Evolutionary conservation across 2,329 filamentous ascomycete species (phyloP), one percentile per base, ranked within the genome.

Genomic region (Botrytis porri): DNA sequence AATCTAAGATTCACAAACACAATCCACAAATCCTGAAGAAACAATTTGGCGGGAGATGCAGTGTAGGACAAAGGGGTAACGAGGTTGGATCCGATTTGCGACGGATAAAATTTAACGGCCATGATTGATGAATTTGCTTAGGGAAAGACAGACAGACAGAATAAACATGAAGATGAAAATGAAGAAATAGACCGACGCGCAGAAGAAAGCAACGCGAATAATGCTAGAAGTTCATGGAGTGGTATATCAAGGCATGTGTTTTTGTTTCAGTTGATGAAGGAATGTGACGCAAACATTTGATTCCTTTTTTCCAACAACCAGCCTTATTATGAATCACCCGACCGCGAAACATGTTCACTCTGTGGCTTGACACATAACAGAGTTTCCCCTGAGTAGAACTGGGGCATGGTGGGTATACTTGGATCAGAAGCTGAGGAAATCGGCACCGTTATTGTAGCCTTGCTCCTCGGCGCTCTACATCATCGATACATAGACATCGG

Each of bases 31-130:
- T 73, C 71, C 16, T 9, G 35, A 62, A 74, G 9, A 61, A 75
- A 59, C 51, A 76, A 9, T 57, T 73, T 51, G 37, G 54, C 54
- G 43, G 76, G 75, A 67, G 74, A 71, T 35, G 75, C 74, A 10
- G 76, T 77, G 39, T 70, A 70, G 7, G 72, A 54, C 18, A 69
- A 70, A 74, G 69, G 71, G 71, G 54, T 73, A 51, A 70, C 57
- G 41, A n/a, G 32, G 83, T 88, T 67, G 90, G 22, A 89, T 86
- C 80, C 86, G 90, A 73, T 81, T 91, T 73, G 71, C n/a, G 71
- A 73, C 18, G 67, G 89, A 88, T 77, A 84, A 88, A 63, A 80
- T 90, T 51, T 91, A 88, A 89, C 60, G 32, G 45, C 39, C 70
- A 67, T 72, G 16, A 59, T 69, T 65, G 60, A 65, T 10, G 18